Base-by-base conservation (phyloP, 2,329 filamentous ascomycete genomes). In the Penicillium sp. region DNA sequence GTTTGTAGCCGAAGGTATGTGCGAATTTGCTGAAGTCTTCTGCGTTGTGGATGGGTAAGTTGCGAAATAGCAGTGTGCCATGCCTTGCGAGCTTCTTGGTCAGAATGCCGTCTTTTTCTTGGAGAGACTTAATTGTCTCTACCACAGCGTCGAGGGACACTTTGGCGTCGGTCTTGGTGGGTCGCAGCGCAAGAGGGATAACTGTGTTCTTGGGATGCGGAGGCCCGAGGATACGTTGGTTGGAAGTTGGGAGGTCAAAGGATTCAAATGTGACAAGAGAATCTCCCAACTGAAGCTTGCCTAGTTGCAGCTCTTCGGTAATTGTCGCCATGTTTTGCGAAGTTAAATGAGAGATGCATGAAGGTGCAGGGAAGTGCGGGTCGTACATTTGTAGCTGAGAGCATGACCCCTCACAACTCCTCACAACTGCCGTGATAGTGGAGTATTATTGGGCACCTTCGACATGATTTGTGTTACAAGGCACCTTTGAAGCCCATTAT, bases 11-110 rank as follows among this genome's bases (percentile, higher is more conserved):
- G 59, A 81, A 82, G 0, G 78, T 76, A 54, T 81, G 78, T 0
- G 77, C 77, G 59, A 82, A 81, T 56, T 66, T 72, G 66, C 75
- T 78, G 60, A 81, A 81, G 28, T 80, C 78, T 5, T 74, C 57
- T 1, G 78, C 78, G 51, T 55, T 62, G 38, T 73, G 67, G 47
- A 81, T 79, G 5, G 78, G 78, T 7, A 81, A 66, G 22, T 69
- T 72, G 30, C 78, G 73, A 63, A 81, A 81, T 10, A 81, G 73
- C 1, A 81, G 64, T 2, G 77, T 73, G 5, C 78, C 78, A 50
- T 82, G 79, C 3, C 65, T 60, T 5, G 78, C 73, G 16, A 81
- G 72, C 40, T 71, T 68, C 55, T 75, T 72, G 30, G 75, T 78
- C 10, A 78, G 66, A 11, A 64, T 65, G 7, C 59, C 65, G 31